A percentile compares a stretch with the other conserved stretches of the same genome.
phyloP scores from a whole-genome alignment of 1,284 basidiomycete genomes.

The Exobasidium rhododendri region DNA sequence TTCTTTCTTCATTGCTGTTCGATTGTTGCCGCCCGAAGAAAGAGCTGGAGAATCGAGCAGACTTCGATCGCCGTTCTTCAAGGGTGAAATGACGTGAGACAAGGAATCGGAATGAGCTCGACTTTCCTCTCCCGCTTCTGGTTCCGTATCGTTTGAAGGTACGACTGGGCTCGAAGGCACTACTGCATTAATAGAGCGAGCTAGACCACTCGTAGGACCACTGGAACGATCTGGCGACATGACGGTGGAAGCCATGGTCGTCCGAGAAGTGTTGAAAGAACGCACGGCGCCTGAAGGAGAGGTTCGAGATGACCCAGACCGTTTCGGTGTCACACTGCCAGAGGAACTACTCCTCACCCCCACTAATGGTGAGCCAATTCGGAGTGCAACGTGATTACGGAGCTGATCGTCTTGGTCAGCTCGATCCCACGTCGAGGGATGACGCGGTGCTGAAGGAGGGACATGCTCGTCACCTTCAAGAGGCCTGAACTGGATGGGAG shows the following conservation, averaged over 20 bases:
- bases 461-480: neutral
- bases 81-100: conserved; percentile 10
- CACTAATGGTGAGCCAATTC: neutral
- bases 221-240: conserved; percentile 1
- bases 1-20: conserved; percentile 1
- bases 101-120: conserved; percentile 4
- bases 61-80: neutral
- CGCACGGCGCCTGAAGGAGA: neutral
- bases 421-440: neutral
- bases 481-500: neutral
- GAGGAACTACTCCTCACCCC: neutral
- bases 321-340: neutral
- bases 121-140: neutral
- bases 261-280: neutral
- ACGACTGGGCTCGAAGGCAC: neutral
- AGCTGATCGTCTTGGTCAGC: neutral
- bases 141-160: neutral
- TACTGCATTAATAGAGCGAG: neutral
- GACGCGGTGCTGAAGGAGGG: neutral
- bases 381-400: neutral
- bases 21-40: neutral
- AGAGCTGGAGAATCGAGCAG: neutral
- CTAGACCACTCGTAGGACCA: neutral
- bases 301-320: neutral
- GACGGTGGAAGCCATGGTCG: conserved; percentile 1